Base-by-base conservation (phyloP, 805 yeast genomes). In the Ogataea salicorniae region DNA sequence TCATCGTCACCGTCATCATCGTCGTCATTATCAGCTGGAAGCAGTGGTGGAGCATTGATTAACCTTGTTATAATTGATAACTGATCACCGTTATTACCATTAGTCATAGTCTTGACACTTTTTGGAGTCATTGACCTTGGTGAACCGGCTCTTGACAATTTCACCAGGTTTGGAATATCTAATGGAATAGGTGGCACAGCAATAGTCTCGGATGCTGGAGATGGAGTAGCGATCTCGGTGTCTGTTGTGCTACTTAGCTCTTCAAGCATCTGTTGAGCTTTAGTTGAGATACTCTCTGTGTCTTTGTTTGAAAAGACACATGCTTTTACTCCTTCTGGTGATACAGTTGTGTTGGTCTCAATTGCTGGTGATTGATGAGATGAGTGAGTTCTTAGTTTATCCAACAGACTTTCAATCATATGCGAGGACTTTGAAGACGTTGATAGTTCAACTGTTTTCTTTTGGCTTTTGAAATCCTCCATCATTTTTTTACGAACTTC, bases 401-500 rank as follows among this genome's bases (percentile, higher is more conserved):
- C 59, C 31, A 66, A 39, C 2, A 64, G 47, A 17, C 50, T 53
- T 23, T 59, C 63, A 43, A 63, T 53, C 20, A 56, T 42, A 40
- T 55, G 51, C 15, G 48, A 43, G 13, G 49, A 44, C 9, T 36
- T 33, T n/a, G 17, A 13, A 7, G 42, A 17, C 11, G 37, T 37
- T 33, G 17, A 17, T 2, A 5, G 20, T 41, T 18, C 46, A 15
- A 53, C 47, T 18, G 22, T 22, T 26, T 44, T 41, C 42, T 52
- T 53, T 26, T 54, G 52, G 7, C 64, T 59, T 39, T 54, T 54
- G 47, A 54, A 57, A 1, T 58, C 57, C 38, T 79, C 84, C 39
- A 83, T 62, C 53, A 80, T 59, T 55, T 70, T 75, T 70, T 81
- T 80, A 47, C 91, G 68, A 52, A 77, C 82, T 56, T 83, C 84